Evolutionary conservation across 2,329 filamentous ascomycete species (phyloP), one percentile per base, ranked within the genome.

Genomic region (Escovopsis sp.): DNA sequence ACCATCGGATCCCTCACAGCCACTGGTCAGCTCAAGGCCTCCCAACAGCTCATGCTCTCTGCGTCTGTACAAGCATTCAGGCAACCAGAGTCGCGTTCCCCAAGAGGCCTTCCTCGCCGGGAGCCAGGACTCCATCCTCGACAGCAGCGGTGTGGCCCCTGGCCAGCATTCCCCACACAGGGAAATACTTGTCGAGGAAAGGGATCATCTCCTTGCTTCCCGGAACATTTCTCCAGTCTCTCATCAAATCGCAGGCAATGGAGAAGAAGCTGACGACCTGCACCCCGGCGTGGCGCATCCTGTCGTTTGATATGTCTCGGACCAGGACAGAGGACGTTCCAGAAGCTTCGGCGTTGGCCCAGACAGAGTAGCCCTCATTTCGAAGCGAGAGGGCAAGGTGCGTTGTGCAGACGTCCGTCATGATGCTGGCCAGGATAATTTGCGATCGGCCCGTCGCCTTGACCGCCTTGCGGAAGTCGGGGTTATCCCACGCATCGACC

Each of bases 401-500:
- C 1, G 81, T 67, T 16, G 79, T 83, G 68, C 79, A 85, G 44
- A 86, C 81, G 56, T 87, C 82, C 0, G 82, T 86, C 2, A 74
- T 71, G 51, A 86, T 84, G 7, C 82, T 81, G 3, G 67, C 80
- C 13, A 88, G 58, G 53, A 87, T 81, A 51, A 87, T 64, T 56
- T 87, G 83, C 27, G 68, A 76, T 56, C 76, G 78, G 44, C 72
- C 72, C 4, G 79, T 72, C 2, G 78, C 79, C 47, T 68, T 61
- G 46, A 87, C 68, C 2, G 82, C 81, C 2, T 65, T 65, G 31
- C 71, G 70, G 64, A 87, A 85, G 0, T 81, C 72, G 3, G 68
- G 50, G 50, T 84, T 85, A 54, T 87, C 83, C 82, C 80, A 85
- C 3, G 82, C 81, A 53, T 85, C 73, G 52, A 87, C 80, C 54